A percentile compares a stretch with the other conserved stretches of the same genome.
Evolutionary conservation across 495 filamentous ascomycete species (phyloP).

Genomic region (Neurospora sp.): DNA sequence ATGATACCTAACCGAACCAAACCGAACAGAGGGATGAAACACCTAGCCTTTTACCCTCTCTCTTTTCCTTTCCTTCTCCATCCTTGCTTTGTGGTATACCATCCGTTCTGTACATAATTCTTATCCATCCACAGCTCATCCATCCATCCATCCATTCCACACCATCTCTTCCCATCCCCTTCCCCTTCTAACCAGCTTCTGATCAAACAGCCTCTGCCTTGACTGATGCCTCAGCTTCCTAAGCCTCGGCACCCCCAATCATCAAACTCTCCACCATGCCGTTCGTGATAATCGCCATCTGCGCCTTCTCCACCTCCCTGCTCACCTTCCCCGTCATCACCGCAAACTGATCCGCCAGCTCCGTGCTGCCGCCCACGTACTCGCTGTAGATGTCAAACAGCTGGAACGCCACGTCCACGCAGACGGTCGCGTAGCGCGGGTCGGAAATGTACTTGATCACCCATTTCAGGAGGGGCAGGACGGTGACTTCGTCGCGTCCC

Average conservation of each 20-base stretch:
- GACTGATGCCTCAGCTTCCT: neutral
- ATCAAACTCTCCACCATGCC: conserved; percentile 80
- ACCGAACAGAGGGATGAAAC: neutral
- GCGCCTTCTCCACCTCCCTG: conserved; percentile 67
- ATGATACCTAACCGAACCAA: neutral
- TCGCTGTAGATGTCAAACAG: conserved; percentile 81
- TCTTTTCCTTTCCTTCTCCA: neutral
- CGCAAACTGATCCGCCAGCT: conserved; percentile 58
- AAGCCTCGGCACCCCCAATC: conserved; percentile 16
- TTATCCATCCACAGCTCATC: neutral
- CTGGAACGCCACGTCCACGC: conserved; percentile 68
- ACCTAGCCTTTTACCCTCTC: neutral
- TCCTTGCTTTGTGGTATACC: neutral
- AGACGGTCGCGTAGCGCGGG: conserved; percentile 64
- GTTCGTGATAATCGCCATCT: conserved; percentile 63
- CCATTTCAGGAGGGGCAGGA: conserved; percentile 80
- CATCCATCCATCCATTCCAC: neutral
- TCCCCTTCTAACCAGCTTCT: neutral
- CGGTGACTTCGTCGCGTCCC: conserved; percentile 69
- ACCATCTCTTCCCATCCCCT: neutral
- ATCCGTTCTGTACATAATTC: neutral
- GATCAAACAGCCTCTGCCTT: neutral
- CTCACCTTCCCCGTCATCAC: conserved; percentile 58
- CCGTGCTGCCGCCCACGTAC: conserved; percentile 61
- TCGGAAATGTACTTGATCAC: conserved; percentile 66